Evolutionary conservation across 257 asterid genomes (phyloP), one percentile per base, ranked within the genome.

Genomic region (Przewalskia tangutica): DNA sequence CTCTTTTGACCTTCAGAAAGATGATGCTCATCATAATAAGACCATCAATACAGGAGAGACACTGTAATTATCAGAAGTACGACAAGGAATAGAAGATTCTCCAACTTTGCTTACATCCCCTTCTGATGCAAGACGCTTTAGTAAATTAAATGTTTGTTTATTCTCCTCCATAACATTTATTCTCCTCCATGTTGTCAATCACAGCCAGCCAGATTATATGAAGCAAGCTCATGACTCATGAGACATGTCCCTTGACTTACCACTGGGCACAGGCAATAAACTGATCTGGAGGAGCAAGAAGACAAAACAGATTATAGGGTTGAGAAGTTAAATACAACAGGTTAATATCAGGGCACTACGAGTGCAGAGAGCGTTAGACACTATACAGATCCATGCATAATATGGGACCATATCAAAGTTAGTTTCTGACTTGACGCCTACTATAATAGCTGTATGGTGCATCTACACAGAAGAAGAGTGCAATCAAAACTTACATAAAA

Each of bases 181-280:
- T 93, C 82, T 92, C 94, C 87, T 93, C 95, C 88, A 90, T 84
- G 86, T 91, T 90, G 86, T 93, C 95, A 36, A 93, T 82, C 78
- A 90, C 93, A 63, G 97, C 95, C 88, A 85, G 80, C 97, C 97
- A 92, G 86, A 93, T 92, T 79, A 82, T 80, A n/a, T 4, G 95
- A 90, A 81, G 92, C 92, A 0, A 92, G 91, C 80, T 90, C 97
- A 48, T 89, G 89, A 4, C 80, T 90, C 97, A 48, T 89, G 89
- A 4, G 97, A 94, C 81, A 82, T 88, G 86, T 90, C 97, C 77
- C 85, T 89, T 58, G 97, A 93, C 86, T 87, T 87, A 44, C 93
- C 97, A n/a, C n/a, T n/a, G n/a, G n/a, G n/a, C n/a, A 78, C 94
- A 92, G 44, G 97, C 92, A 84, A 92, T 89, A 84, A 93, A 93